These are phyloP conservation scores for Colletotrichum viniferum DNA, from an alignment of 2,329 filamentous ascomycete species.

Conservation along the genomic window DNA sequence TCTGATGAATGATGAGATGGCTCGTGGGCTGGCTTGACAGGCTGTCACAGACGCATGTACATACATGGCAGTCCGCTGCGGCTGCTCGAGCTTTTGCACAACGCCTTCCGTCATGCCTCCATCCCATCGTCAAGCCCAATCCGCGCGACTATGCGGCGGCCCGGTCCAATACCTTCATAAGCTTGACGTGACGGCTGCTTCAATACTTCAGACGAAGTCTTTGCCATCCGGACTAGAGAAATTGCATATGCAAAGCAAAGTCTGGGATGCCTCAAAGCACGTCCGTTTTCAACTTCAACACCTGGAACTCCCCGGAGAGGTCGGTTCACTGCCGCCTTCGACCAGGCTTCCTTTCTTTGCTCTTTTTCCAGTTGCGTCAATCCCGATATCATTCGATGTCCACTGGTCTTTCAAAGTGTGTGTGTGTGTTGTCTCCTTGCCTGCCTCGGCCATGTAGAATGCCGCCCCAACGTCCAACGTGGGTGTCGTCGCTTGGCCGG, in stretches of 20 bases:
- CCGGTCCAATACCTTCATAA: neutral
- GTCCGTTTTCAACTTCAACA: neutral
- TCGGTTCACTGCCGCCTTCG: neutral
- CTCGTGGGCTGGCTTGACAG: slow-evolving; percentile 16
- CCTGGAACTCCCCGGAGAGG: neutral
- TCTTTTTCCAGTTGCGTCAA: neutral
- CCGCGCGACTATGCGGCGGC: neutral
- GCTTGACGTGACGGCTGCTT: neutral
- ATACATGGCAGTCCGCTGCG: neutral
- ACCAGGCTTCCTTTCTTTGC: neutral
- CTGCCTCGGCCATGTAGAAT: neutral
- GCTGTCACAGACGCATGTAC: slow-evolving; percentile 18
- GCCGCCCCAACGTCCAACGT: neutral
- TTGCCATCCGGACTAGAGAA: neutral
- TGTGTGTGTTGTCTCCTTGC: neutral
- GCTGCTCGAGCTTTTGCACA: neutral
- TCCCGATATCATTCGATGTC: neutral
- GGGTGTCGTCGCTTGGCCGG: neutral
- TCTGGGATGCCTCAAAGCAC: neutral
- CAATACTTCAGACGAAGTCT: neutral
- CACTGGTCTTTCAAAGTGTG: neutral
- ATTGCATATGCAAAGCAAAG: neutral
- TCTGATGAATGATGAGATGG: neutral
- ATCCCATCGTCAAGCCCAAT: neutral
- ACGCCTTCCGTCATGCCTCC: neutral